Conservation (phyloP, 805 yeast species). For the Phaffomyces thermotolerans region DNA sequence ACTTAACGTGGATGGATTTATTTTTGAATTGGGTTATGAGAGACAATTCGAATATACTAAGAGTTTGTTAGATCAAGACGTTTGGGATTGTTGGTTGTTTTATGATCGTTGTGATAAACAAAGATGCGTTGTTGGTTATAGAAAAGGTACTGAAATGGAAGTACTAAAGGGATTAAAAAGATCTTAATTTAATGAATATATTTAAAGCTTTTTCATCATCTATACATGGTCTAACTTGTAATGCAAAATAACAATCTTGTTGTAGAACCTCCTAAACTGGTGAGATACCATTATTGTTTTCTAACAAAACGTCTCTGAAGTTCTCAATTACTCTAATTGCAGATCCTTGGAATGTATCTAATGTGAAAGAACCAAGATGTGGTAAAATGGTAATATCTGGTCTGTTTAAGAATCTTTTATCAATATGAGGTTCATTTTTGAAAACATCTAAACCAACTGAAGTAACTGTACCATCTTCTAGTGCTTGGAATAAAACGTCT, state of each 20-base stretch:
- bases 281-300: slow-evolving; percentile 12
- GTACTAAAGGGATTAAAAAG: slow-evolving; percentile 3
- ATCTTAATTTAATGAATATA: slow-evolving; percentile 4
- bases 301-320: slow-evolving; percentile 27
- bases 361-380: slow-evolving; percentile 65
- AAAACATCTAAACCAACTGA: slow-evolving; percentile 73
- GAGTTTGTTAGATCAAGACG: slow-evolving; percentile 9
- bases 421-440: slow-evolving; percentile 54
- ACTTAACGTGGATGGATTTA: slow-evolving; percentile 45
- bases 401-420: slow-evolving; percentile 43
- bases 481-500: slow-evolving; percentile 50
- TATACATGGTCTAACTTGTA: no score
- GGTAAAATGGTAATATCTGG: slow-evolving; percentile 57
- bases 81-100: slow-evolving; percentile 45
- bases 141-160: slow-evolving; percentile 17
- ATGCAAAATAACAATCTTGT: no score
- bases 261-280: slow-evolving; percentile 1
- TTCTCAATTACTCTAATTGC: slow-evolving; percentile 49
- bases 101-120: slow-evolving; percentile 45
- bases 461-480: slow-evolving; percentile 50
- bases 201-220: not conserved
- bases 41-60: slow-evolving; percentile 45
- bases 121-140: slow-evolving; percentile 64
- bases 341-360: slow-evolving; percentile 45
- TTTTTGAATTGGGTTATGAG: slow-evolving; percentile 69